A percentile compares a stretch with the other conserved stretches of the same genome.
These are phyloP conservation scores for Xenoacremonium recifei DNA, from an alignment of 2,329 filamentous ascomycete genomes.

Conservation along the genomic window DNA sequence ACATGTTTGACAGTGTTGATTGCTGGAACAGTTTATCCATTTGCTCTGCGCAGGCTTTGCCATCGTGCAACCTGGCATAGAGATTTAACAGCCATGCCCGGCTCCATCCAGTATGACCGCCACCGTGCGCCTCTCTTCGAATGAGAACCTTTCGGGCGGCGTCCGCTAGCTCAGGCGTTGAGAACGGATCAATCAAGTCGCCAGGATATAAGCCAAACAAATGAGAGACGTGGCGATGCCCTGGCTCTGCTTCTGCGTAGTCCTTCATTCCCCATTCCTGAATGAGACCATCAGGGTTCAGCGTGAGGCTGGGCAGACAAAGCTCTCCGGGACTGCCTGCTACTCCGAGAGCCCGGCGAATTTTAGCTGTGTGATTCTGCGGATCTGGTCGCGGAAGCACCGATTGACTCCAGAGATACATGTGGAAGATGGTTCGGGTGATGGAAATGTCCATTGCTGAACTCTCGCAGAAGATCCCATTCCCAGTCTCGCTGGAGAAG, in stretches of 20 bases:
- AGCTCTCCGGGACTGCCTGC: background rate
- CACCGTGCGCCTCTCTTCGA: conserved; percentile 30
- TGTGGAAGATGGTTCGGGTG: conserved; percentile 17
- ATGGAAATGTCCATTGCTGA: conserved; percentile 26
- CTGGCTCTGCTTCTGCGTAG: conserved; percentile 41
- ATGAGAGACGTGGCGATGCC: conserved; percentile 51
- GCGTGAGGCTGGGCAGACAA: conserved; percentile 7
- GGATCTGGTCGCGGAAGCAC: conserved; percentile 3
- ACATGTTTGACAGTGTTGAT: conserved; percentile 20
- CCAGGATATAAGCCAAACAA: conserved; percentile 49
- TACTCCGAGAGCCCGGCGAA: conserved; percentile 2
- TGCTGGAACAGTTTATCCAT: conserved; percentile 17
- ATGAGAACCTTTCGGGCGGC: conserved; percentile 30
- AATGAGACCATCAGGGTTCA: conserved; percentile 24
- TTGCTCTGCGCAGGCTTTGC: conserved; percentile 9
- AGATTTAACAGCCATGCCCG: conserved; percentile 50
- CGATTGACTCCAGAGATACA: conserved; percentile 15
- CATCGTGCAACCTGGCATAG: conserved; percentile 40
- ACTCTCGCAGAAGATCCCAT: conserved; percentile 22
- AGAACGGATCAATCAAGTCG: conserved; percentile 19
- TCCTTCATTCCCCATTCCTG: conserved; percentile 41
- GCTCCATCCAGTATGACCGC: conserved; percentile 52
- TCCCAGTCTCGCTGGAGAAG: conserved; percentile 11
- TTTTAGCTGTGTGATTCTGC: background rate
- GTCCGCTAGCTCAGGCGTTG: conserved; percentile 16